Evolutionary conservation across 73 alveolate species (phyloP).

Genomic region (Uronychia binucleata): DNA sequence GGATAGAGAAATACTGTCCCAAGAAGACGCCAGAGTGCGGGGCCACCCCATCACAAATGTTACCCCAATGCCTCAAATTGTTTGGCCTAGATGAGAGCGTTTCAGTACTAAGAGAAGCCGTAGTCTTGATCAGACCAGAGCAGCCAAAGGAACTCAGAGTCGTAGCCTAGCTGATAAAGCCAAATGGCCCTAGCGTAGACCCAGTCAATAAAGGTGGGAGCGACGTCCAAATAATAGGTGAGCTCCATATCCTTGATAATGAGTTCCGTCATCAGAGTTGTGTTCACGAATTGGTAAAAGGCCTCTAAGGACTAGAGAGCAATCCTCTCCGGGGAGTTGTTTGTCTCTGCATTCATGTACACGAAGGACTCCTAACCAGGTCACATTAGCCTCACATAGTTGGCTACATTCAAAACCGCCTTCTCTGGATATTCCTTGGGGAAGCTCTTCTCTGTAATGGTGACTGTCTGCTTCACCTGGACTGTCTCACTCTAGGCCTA

Average conservation of each 20-base stretch:
- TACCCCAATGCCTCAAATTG: too few relatives aligned
- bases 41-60: background rate
- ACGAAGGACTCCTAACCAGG: too few relatives aligned
- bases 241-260: background rate
- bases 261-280: background rate
- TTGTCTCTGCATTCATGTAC: too few relatives aligned
- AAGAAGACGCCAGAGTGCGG: background rate
- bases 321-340: too few relatives aligned
- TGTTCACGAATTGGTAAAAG: background rate
- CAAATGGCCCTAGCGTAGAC: background rate
- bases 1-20: background rate
- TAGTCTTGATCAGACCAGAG: background rate
- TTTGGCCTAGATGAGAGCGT: too few relatives aligned
- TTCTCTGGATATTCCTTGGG: background rate
- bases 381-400: too few relatives aligned
- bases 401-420: too few relatives aligned
- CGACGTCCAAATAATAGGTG: too few relatives aligned
- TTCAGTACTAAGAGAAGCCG: background rate
- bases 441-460: background rate
- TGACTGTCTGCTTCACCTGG: background rate
- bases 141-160: background rate
- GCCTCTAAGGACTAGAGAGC: background rate
- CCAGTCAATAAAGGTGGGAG: background rate
- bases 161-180: background rate
- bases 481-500: background rate